Evolutionary conservation across 2,329 filamentous ascomycete genomes (phyloP).

Genomic region (Calonectria pauciramosa): DNA sequence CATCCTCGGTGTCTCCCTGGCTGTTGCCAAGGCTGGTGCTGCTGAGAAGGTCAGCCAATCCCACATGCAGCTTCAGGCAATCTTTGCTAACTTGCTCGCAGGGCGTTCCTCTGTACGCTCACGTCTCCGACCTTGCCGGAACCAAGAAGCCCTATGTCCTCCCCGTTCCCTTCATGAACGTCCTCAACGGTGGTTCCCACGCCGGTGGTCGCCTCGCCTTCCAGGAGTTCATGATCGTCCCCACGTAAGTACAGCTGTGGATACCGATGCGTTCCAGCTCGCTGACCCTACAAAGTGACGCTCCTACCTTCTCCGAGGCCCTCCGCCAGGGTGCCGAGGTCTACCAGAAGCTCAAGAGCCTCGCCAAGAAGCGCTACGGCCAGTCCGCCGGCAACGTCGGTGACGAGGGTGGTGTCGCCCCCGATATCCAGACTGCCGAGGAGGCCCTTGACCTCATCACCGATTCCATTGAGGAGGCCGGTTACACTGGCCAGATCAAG

Average conservation of each 20-base stretch:
- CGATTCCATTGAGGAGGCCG: constrained; percentile 92
- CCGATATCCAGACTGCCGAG: constrained; percentile 96
- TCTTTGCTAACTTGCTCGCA: constrained; percentile 46
- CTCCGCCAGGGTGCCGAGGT: constrained; percentile 97
- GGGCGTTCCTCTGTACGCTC: constrained; percentile 87
- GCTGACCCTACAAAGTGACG: constrained; percentile 66
- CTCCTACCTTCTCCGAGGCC: constrained; percentile 93
- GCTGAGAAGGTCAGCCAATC: constrained; percentile 78
- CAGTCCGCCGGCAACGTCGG: constrained; percentile 99
- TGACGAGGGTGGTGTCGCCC: constrained; percentile 99
- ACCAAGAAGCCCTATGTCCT: constrained; percentile 94
- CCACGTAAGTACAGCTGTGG: constrained; percentile 68
- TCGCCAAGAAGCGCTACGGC: constrained; percentile 99
- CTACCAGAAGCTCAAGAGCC: constrained; percentile 96
- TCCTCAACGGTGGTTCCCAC: constrained; percentile 91
- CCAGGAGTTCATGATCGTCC: constrained; percentile 97
- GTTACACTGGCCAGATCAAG: constrained; percentile 95
- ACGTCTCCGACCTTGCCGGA: constrained; percentile 88
- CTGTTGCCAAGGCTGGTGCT: constrained; percentile 89
- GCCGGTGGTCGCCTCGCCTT: constrained; percentile 95
- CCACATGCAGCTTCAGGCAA: background rate
- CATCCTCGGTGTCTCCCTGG: constrained; percentile 87
- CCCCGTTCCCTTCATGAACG: constrained; percentile 94
- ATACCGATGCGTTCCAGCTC: background rate
- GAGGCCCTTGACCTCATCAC: constrained; percentile 98